phyloP scores from a whole-genome alignment of 331 rosid genomes.

The Ulmus americana region DNA sequence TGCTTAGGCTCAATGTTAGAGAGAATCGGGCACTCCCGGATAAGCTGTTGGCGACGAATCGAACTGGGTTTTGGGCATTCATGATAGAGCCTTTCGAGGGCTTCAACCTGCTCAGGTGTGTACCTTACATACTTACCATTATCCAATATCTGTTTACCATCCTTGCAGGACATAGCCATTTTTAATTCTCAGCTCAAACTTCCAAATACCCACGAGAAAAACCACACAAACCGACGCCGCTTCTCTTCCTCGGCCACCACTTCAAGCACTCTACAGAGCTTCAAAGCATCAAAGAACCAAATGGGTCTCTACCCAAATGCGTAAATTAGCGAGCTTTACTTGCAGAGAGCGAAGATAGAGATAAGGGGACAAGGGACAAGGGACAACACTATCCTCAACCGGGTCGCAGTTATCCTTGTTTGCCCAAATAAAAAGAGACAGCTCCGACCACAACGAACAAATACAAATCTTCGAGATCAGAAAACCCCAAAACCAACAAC shows the following conservation, averaged over 20 bases:
- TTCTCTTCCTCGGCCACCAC: slow-evolving; percentile 9
- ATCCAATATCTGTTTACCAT: slow-evolving; percentile 72
- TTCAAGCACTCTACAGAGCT: slow-evolving; percentile 12
- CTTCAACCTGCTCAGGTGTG: slow-evolving; percentile 99
- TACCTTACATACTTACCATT: slow-evolving; percentile 96
- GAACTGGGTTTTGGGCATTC: slow-evolving; percentile 99
- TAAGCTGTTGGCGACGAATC: slow-evolving; percentile 96
- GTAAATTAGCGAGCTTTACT: slow-evolving; percentile 14
- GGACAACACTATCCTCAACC: slow-evolving; percentile 24
- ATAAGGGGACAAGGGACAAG: slow-evolving; percentile 23
- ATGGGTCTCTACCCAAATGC: slow-evolving; percentile 9
- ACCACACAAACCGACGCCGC: slow-evolving; percentile 15
- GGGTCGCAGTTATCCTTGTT: slow-evolving; percentile 35
- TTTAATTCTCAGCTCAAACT: slow-evolving; percentile 22
- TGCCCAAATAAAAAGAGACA: slow-evolving; percentile 30
- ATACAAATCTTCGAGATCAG: slow-evolving; percentile 58
- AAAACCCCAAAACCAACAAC: slow-evolving; percentile 18
- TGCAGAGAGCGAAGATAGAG: slow-evolving; percentile 13
- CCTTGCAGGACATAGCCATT: slow-evolving; percentile 99
- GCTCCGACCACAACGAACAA: slow-evolving; percentile 43
- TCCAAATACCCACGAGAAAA: slow-evolving; percentile 13
- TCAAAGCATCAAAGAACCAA: slow-evolving; percentile 16
- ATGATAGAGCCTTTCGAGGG: slow-evolving; percentile 96
- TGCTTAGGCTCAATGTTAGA: slow-evolving; percentile 93
- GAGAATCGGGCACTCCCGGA: slow-evolving; percentile 92